These are phyloP conservation scores for Laguncularia racemosa DNA, from an alignment of 345 rosid species.

Conservation along the genomic window DNA sequence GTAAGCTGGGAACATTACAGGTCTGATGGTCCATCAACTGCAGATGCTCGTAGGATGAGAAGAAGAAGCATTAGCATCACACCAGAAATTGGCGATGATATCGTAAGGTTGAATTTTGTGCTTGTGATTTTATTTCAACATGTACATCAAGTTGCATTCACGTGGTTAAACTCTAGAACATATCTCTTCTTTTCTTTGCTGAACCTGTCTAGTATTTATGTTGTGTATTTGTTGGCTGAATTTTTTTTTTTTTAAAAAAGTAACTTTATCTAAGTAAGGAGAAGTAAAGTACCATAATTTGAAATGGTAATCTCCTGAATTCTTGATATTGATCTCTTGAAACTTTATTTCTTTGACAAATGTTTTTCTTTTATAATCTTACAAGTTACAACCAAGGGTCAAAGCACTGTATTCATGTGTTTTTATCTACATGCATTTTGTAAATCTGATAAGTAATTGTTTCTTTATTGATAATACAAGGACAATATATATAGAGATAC, in stretches of 20 bases:
- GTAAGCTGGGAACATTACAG: conserved; percentile 30
- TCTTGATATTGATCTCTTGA: no score
- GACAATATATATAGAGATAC: no score
- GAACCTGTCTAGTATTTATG: not conserved
- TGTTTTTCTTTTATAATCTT: no score
- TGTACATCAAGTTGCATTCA: not conserved
- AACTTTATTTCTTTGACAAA: no score
- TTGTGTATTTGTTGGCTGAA: not conserved
- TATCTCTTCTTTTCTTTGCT: not conserved
- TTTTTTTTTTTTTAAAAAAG: no score
- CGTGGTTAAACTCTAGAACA: conserved; percentile 1
- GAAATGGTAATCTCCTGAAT: no score
- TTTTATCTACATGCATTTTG: no score
- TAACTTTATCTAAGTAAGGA: not conserved
- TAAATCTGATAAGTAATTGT: no score
- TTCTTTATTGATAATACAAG: no score
- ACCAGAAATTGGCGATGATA: conserved; percentile 97
- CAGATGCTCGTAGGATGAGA: conserved; percentile 79
- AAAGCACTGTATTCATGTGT: no score
- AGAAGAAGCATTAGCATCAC: conserved; percentile 98
- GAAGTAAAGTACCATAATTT: no score
- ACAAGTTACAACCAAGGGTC: no score
- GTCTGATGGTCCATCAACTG: conserved; percentile 74
- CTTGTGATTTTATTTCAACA: conserved; percentile 1
- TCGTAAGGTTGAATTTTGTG: conserved; percentile 69